phyloP scores from a whole-genome alignment of 1,284 basidiomycete species.

The Dichomitus squalens region DNA sequence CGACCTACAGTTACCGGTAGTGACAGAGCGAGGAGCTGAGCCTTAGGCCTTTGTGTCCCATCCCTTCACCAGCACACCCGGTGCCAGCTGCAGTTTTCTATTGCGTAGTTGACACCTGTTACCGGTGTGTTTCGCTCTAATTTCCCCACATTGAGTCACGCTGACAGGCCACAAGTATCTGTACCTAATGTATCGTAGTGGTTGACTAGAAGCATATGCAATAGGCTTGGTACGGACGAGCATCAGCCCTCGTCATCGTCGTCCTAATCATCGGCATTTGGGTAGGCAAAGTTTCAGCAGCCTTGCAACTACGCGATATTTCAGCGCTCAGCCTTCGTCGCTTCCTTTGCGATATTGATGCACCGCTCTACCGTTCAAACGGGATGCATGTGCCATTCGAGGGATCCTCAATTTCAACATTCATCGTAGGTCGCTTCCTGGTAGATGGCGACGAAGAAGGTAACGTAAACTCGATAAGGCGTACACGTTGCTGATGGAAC shows the following conservation, averaged over 20 bases:
- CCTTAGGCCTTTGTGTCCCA: too few relatives aligned
- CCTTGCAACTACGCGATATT: too few relatives aligned
- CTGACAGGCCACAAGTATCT: not conserved
- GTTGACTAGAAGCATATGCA: not conserved
- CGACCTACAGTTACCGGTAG: too few relatives aligned
- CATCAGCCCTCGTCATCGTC: not conserved
- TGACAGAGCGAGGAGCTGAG: too few relatives aligned
- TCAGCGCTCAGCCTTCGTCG: too few relatives aligned
- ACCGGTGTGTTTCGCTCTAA: not conserved
- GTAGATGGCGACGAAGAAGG: not conserved
- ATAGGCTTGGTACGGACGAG: not conserved
- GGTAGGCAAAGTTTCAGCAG: too few relatives aligned
- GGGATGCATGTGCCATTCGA: too few relatives aligned
- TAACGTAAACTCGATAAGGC: not conserved
- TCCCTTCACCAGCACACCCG: not conserved
- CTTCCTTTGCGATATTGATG: too few relatives aligned
- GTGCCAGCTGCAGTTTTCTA: not conserved
- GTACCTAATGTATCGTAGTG: not conserved
- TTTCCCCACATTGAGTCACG: not conserved
- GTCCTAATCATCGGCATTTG: too few relatives aligned
- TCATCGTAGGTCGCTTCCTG: not conserved
- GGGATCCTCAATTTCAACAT: not conserved
- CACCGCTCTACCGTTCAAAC: too few relatives aligned
- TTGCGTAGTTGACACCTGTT: not conserved
- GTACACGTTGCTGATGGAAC: not conserved